These are phyloP conservation scores for Cymbomonas tetramitiformis DNA, from an alignment of 139 green algal species.

Conservation along the genomic window DNA sequence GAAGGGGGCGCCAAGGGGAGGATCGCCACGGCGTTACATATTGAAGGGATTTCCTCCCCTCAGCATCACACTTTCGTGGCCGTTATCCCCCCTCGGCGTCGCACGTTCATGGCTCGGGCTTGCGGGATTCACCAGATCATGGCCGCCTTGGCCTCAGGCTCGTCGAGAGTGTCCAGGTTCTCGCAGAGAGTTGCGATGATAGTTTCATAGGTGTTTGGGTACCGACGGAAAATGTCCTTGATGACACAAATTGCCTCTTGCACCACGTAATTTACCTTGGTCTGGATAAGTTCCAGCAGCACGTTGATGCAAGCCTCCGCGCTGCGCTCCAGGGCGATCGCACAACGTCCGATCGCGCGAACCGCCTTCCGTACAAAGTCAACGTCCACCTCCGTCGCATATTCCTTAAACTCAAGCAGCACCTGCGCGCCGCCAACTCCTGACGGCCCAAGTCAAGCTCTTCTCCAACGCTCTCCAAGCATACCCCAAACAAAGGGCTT, in stretches of 20 bases:
- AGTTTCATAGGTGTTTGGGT: slow-evolving; percentile 67
- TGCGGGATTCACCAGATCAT: too few species aligned
- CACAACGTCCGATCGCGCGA: slow-evolving; percentile 80
- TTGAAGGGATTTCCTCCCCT: too few species aligned
- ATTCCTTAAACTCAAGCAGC: slow-evolving; percentile 97
- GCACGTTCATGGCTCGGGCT: too few species aligned
- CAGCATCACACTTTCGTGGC: too few species aligned
- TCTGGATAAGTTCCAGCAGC: slow-evolving; percentile 91
- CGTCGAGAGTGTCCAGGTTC: slow-evolving; percentile 83
- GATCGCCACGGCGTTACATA: too few species aligned
- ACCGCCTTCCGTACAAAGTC: slow-evolving; percentile 87
- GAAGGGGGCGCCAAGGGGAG: too few species aligned
- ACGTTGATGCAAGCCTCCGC: slow-evolving; percentile 90
- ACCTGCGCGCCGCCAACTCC: too few species aligned
- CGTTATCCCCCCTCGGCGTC: too few species aligned
- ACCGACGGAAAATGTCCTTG: slow-evolving; percentile 57
- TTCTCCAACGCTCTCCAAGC: too few species aligned
- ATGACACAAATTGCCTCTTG: slow-evolving; percentile 95
- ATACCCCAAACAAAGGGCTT: too few species aligned
- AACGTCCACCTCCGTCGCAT: slow-evolving; percentile 94
- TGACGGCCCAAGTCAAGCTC: too few species aligned
- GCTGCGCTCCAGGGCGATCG: slow-evolving; percentile 67
- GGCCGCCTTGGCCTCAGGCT: slow-evolving; percentile 83
- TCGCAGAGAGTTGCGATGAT: slow-evolving; percentile 91
- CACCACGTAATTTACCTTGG: slow-evolving; percentile 91